A percentile compares a stretch with the other conserved stretches of the same genome.
These are phyloP conservation scores for Talaromyces verruculosus DNA, from an alignment of 2,329 filamentous ascomycete genomes.

Conservation along the genomic window DNA sequence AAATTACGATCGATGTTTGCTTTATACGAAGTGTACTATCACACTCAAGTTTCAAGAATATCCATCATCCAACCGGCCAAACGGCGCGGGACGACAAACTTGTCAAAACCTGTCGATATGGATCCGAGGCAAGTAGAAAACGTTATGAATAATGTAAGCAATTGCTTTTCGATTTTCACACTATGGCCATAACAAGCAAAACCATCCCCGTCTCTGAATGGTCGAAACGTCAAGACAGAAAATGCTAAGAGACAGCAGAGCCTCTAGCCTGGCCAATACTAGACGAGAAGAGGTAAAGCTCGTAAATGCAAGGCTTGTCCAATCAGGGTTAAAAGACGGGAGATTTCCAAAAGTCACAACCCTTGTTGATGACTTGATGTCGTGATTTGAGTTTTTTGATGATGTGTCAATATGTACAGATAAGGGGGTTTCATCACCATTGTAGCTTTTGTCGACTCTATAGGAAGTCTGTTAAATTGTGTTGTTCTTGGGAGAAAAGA, in stretches of 20 bases:
- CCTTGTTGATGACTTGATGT: not conserved
- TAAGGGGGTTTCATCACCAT: not conserved
- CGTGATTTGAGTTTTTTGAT: slow-evolving; percentile 5
- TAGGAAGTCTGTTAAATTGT: not conserved
- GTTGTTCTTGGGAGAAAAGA: not conserved
- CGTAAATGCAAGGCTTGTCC: not conserved
- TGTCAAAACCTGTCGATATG: not conserved
- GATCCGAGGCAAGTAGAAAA: not conserved
- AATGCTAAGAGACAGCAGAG: slow-evolving; percentile 4
- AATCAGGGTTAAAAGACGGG: not conserved
- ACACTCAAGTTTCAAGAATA: not conserved
- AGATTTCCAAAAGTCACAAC: not conserved
- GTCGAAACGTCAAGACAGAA: not conserved
- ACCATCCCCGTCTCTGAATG: not conserved
- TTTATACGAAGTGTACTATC: not conserved
- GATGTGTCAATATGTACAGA: not conserved
- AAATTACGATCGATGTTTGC: not conserved
- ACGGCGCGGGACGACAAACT: not conserved
- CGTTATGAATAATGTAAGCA: no score
- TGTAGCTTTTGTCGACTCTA: not conserved
- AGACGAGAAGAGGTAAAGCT: slow-evolving; percentile 2
- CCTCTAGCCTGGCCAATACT: not conserved
- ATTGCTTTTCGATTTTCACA: not conserved
- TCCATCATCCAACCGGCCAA: not conserved
- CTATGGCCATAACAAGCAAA: not conserved